These are phyloP conservation scores for Neonectria neomacrospora DNA, from an alignment of 2,329 filamentous ascomycete genomes.

Conservation along the genomic window DNA sequence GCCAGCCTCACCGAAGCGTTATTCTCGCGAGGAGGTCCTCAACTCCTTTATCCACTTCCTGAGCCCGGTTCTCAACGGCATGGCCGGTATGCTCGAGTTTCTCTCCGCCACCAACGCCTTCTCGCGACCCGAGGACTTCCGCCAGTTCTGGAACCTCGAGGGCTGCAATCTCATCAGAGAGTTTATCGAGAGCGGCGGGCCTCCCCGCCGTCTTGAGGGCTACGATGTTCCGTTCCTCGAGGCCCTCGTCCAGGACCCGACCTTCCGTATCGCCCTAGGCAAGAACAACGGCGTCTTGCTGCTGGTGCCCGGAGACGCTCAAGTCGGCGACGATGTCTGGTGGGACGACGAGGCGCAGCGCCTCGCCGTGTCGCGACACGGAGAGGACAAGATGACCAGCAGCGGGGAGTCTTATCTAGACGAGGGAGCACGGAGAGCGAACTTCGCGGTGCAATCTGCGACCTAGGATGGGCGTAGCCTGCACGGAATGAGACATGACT, in stretches of 20 bases:
- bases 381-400: conserved; percentile 30
- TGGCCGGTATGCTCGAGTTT: conserved; percentile 49
- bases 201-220: conserved; percentile 39
- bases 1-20: conserved; percentile 17
- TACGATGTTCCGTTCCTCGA: conserved; percentile 44
- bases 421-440: conserved; percentile 37
- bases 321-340: conserved; percentile 45
- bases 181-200: conserved; percentile 44
- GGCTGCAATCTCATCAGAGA: conserved; percentile 49
- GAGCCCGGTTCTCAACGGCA: conserved; percentile 49
- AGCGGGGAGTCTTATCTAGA: conserved; percentile 38
- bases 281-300: conserved; percentile 42
- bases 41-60: conserved; percentile 48
- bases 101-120: conserved; percentile 47
- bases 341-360: conserved; percentile 35
- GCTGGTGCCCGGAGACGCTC: conserved; percentile 43
- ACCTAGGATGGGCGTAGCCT: conserved; percentile 22
- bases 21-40: conserved; percentile 43
- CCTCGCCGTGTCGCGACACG: conserved; percentile 37
- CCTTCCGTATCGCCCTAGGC: conserved; percentile 43
- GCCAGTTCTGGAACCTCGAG: conserved; percentile 50
- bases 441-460: conserved; percentile 40
- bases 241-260: conserved; percentile 41
- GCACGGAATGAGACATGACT: conserved; percentile 28
- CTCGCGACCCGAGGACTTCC: conserved; percentile 48